Evolutionary conservation across 1,284 basidiomycete genomes (phyloP).

Genomic region (Malassezia obtusa): DNA sequence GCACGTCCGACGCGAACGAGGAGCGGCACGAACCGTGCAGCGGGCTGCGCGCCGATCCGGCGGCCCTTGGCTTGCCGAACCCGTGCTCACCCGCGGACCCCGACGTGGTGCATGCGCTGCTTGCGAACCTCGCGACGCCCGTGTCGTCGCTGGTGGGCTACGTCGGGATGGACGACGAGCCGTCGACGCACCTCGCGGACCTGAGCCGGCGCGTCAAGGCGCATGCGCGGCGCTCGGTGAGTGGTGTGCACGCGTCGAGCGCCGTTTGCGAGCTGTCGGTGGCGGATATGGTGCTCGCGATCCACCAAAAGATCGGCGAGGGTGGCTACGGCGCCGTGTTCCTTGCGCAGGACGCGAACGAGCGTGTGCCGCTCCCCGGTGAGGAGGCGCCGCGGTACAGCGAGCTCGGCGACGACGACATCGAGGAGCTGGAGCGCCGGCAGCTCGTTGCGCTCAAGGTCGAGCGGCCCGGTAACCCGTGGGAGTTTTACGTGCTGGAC

Average conservation of each 20-base stretch:
- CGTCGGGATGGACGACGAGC: constrained; percentile 55
- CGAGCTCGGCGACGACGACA: constrained; percentile 57
- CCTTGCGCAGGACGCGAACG: constrained; percentile 54
- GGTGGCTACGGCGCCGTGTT: constrained; percentile 94
- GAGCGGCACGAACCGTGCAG: neutral
- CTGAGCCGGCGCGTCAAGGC: constrained; percentile 49
- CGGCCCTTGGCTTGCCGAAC: constrained; percentile 55
- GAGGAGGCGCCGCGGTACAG: constrained; percentile 48
- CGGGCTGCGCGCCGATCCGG: neutral
- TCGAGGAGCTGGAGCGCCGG: constrained; percentile 56
- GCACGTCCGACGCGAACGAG: too few relatives aligned
- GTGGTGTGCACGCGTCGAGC: constrained; percentile 8
- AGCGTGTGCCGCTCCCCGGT: constrained; percentile 14
- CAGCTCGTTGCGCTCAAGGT: constrained; percentile 76
- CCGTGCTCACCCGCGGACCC: constrained; percentile 79
- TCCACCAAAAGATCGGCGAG: constrained; percentile 83
- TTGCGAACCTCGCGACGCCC: constrained; percentile 58
- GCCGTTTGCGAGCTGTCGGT: constrained; percentile 50
- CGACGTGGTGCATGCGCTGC: constrained; percentile 58
- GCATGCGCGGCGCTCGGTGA: constrained; percentile 48
- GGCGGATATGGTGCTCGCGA: constrained; percentile 54
- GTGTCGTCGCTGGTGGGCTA: constrained; percentile 57
- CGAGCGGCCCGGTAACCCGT: constrained; percentile 74
- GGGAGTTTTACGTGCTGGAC: constrained; percentile 85
- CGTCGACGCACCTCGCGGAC: constrained; percentile 57